Evolutionary conservation across 176 grass and related monocot species (phyloP).

Genomic region (Aegilops umbellulata): DNA sequence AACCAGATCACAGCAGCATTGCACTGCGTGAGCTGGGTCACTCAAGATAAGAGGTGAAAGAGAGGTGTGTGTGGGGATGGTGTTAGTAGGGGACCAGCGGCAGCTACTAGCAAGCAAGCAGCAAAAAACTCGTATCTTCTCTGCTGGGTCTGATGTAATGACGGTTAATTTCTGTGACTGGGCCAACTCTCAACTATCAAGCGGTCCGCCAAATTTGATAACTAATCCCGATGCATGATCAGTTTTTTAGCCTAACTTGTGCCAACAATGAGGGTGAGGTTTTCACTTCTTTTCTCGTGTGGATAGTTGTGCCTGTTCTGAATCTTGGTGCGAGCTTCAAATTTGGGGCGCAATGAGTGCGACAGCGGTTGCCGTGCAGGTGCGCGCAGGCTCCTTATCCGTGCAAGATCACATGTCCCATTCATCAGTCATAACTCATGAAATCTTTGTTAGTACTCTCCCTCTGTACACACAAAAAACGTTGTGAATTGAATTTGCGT

Average conservation of each 20-base stretch:
- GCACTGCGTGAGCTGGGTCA: neutral
- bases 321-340: neutral
- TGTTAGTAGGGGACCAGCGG: conserved; percentile 13
- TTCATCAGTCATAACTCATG: neutral
- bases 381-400: neutral
- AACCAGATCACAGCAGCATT: too few relatives aligned
- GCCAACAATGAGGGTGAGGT: neutral
- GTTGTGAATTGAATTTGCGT: too few relatives aligned
- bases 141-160: conserved; percentile 9
- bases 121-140: too few relatives aligned
- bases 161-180: conserved; percentile 7
- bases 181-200: neutral
- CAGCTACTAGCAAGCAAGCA: conserved; percentile 5
- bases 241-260: too few relatives aligned
- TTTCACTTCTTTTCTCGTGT: neutral
- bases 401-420: conserved; percentile 44
- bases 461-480: too few relatives aligned
- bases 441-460: neutral
- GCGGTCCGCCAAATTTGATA: neutral
- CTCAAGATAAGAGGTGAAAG: neutral
- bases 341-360: neutral
- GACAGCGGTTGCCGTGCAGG: conserved; percentile 1
- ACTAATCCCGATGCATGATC: neutral
- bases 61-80: too few relatives aligned
- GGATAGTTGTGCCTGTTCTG: neutral